These are phyloP conservation scores for Pseudocercospora cruenta DNA, from an alignment of 2,329 filamentous ascomycete genomes.

Conservation along the genomic window DNA sequence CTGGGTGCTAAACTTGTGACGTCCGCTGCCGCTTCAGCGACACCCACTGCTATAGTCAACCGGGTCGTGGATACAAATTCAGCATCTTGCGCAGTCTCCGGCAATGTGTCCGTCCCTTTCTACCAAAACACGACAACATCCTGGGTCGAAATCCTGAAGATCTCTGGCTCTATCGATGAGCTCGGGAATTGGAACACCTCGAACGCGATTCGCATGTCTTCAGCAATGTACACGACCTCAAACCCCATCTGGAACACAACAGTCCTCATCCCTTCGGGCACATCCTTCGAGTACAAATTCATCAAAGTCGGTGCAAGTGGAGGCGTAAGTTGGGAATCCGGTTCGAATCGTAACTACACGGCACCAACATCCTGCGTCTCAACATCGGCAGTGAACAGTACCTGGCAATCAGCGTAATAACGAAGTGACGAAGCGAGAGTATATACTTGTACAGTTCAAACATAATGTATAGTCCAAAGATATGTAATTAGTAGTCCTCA, in stretches of 20 bases:
- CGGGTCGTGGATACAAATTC: conserved; percentile 33
- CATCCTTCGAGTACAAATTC: conserved; percentile 62
- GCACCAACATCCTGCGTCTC: conserved; percentile 44
- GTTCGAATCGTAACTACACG: conserved; percentile 51
- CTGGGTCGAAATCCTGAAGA: conserved; percentile 66
- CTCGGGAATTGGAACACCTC: conserved; percentile 64
- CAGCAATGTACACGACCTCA: conserved; percentile 59
- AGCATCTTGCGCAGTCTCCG: conserved; percentile 29
- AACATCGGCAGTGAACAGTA: conserved; percentile 41
- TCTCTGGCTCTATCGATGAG: conserved; percentile 61
- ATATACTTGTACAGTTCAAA: background rate
- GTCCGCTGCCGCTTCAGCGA: conserved; percentile 46
- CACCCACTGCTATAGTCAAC: conserved; percentile 41
- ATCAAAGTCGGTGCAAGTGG: conserved; percentile 61
- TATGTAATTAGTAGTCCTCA: background rate
- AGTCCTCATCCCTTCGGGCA: conserved; percentile 60
- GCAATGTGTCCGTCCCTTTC: conserved; percentile 63
- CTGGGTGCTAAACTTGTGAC: conserved; percentile 28
- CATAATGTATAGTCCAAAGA: background rate
- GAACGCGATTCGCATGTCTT: conserved; percentile 60
- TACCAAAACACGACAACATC: conserved; percentile 60
- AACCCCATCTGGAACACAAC: conserved; percentile 66
- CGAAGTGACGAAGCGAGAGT: background rate
- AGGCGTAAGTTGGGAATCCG: conserved; percentile 65
- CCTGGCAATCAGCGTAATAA: conserved; percentile 37